Conservation (phyloP, 2,329 filamentous ascomycete genomes). For the Exophiala phaeomuriformis region DNA sequence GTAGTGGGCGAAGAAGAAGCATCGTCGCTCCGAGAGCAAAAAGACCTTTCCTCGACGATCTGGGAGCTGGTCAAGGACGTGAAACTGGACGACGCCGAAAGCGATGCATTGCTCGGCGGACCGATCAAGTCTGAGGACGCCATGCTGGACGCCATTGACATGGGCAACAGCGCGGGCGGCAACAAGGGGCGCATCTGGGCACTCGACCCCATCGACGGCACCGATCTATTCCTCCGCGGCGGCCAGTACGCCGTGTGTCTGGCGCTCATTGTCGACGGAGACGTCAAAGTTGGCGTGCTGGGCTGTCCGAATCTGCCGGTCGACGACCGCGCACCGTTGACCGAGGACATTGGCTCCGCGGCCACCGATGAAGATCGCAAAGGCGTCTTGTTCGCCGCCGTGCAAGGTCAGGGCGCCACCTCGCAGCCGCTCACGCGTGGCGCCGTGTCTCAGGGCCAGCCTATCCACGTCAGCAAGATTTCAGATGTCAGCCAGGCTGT, state of each 20-base stretch:
- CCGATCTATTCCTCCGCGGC: constrained; percentile 90
- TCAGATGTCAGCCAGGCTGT: constrained; percentile 69
- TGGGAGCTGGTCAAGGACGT: constrained; percentile 75
- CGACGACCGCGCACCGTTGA: constrained; percentile 66
- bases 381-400: constrained; percentile 82
- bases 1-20: constrained; percentile 96
- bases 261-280: constrained; percentile 81
- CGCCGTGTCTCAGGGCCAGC: constrained; percentile 43
- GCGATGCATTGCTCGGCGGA: constrained; percentile 63
- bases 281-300: constrained; percentile 88
- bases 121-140: constrained; percentile 56
- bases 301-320: constrained; percentile 93
- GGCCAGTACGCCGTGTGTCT: constrained; percentile 97
- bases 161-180: constrained; percentile 64
- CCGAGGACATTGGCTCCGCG: constrained; percentile 64
- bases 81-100: constrained; percentile 58
- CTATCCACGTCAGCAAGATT: constrained; percentile 73
- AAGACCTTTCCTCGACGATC: constrained; percentile 63
- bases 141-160: constrained; percentile 62
- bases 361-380: constrained; percentile 66
- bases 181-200: constrained; percentile 79
- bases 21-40: constrained; percentile 65
- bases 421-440: constrained; percentile 62
- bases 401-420: constrained; percentile 70
- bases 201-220: constrained; percentile 94